phyloP scores from a whole-genome alignment of 371 early-diverging fungal species.

The Syncephalastrum sp. region DNA sequence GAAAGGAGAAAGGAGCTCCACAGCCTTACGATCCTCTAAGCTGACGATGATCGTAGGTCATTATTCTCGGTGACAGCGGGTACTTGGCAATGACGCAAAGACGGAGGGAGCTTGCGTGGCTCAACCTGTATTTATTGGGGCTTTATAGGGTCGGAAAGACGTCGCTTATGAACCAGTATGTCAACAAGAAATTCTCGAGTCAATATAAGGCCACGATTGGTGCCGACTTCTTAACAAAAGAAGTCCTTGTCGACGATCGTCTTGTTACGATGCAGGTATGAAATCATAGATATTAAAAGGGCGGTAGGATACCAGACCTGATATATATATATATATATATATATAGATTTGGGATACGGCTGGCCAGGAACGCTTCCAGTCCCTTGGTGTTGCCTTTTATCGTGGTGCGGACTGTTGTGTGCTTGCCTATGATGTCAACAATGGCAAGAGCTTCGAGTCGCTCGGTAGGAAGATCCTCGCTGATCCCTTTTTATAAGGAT shows the following conservation, averaged over 20 bases:
- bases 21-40: not conserved
- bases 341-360: conserved; percentile 91
- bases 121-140: not conserved
- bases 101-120: not conserved
- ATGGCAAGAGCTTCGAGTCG: conserved; percentile 90
- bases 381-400: conserved; percentile 96
- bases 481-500: not conserved
- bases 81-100: conserved; percentile 24
- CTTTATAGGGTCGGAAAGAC: conserved; percentile 85
- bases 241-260: conserved; percentile 85
- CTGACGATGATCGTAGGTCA: conserved; percentile 53
- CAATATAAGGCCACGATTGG: conserved; percentile 99
- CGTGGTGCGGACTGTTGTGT: conserved; percentile 99
- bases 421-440: conserved; percentile 95
- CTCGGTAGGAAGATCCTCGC: conserved; percentile 47
- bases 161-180: conserved; percentile 99
- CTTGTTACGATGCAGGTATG: conserved; percentile 88
- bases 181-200: conserved; percentile 95
- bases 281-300: not conserved
- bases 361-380: conserved; percentile 97
- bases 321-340: too few species aligned
- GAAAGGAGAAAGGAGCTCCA: not conserved
- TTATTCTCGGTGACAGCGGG: conserved; percentile 90
- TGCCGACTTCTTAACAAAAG: conserved; percentile 98
- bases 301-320: not conserved